Evolutionary conservation across 2,329 filamentous ascomycete species (phyloP).

Genomic region (Apiospora saccharicola): DNA sequence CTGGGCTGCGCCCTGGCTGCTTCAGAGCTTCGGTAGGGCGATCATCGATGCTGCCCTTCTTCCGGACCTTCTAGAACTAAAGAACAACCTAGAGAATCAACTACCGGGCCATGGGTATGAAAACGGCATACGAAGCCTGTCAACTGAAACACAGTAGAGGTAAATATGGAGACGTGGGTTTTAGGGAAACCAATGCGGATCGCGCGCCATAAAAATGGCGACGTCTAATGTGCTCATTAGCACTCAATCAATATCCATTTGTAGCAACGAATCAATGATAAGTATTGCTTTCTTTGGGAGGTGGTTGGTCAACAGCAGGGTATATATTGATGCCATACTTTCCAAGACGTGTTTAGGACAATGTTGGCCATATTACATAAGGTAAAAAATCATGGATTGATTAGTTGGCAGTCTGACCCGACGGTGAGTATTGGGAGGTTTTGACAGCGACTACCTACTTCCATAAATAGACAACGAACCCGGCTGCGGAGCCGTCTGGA

Average conservation of each 20-base stretch:
- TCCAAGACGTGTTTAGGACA: conserved; percentile 13
- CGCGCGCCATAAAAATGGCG: conserved; percentile 5
- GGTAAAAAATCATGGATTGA: background rate
- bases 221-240: background rate
- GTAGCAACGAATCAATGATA: background rate
- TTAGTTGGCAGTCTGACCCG: background rate
- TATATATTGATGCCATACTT: background rate
- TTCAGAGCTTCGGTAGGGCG: background rate
- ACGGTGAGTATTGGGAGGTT: conserved; percentile 1
- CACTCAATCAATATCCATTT: background rate
- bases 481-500: background rate
- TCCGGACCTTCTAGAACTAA: background rate
- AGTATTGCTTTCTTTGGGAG: background rate
- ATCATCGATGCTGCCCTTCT: conserved; percentile 4
- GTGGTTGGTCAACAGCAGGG: background rate
- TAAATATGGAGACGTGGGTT: background rate
- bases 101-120: conserved; percentile 15
- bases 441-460: background rate
- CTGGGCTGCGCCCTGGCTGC: background rate
- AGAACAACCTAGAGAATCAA: conserved; percentile 7
- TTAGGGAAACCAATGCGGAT: conserved; percentile 11
- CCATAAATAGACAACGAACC: conserved; percentile 17
- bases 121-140: conserved; percentile 4
- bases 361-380: background rate
- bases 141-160: conserved; percentile 12